These are phyloP conservation scores for Leccinum truebloodii DNA, from an alignment of 768 basidiomycete species.

Conservation along the genomic window DNA sequence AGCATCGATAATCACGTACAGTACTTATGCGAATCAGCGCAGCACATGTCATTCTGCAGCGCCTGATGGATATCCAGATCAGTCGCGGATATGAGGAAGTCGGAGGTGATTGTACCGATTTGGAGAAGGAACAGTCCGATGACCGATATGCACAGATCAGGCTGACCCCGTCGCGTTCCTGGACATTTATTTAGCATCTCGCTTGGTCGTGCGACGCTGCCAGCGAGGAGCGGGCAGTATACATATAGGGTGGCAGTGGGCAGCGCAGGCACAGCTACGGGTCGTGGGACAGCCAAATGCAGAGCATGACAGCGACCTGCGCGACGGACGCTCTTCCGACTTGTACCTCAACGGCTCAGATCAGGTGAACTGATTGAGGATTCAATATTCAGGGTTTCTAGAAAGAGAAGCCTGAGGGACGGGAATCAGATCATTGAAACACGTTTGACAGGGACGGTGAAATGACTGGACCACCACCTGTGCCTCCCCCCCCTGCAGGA, in stretches of 20 bases:
- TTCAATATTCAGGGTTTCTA: background rate
- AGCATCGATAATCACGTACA: slow-evolving; percentile 2
- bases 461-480: slow-evolving; percentile 31
- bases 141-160: too few species aligned
- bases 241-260: background rate
- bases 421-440: background rate
- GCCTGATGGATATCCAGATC: background rate
- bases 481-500: slow-evolving; percentile 29
- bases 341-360: background rate
- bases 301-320: background rate
- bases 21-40: background rate
- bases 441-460: background rate
- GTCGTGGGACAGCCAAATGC: slow-evolving; percentile 1
- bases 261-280: background rate
- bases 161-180: too few species aligned
- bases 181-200: background rate
- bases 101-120: background rate
- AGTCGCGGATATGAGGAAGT: background rate
- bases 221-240: background rate
- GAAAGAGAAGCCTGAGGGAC: background rate
- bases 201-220: background rate
- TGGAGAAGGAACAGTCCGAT: too few species aligned
- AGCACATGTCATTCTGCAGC: background rate
- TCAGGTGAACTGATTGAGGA: background rate
- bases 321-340: background rate